These are phyloP conservation scores for Leccinum insolens DNA, from an alignment of 1,284 basidiomycete genomes.

Conservation along the genomic window DNA sequence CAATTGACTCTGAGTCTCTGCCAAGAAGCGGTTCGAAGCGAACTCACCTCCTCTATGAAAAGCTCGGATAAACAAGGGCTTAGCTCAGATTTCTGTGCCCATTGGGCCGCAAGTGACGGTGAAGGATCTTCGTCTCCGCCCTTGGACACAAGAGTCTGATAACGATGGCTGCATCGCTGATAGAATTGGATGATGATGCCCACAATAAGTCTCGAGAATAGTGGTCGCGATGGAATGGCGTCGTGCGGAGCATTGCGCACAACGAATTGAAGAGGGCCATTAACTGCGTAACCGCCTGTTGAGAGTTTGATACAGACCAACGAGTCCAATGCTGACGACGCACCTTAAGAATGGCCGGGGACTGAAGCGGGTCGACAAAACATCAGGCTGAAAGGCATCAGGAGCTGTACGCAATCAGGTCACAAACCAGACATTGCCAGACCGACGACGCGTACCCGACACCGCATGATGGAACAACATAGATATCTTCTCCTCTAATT, in stretches of 20 bases:
- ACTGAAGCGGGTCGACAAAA: slow-evolving; percentile 63
- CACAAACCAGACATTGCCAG: background rate
- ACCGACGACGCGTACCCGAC: slow-evolving; percentile 54
- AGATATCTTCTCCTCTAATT: slow-evolving; percentile 94
- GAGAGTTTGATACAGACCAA: slow-evolving; percentile 12
- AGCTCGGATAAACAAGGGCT: slow-evolving; percentile 70
- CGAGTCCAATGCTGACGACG: slow-evolving; percentile 16
- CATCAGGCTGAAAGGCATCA: slow-evolving; percentile 85
- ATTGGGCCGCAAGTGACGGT: slow-evolving; percentile 74
- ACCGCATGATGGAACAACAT: slow-evolving; percentile 86
- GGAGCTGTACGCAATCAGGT: slow-evolving; percentile 50
- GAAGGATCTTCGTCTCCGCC: slow-evolving; percentile 41
- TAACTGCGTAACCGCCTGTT: slow-evolving; percentile 79
- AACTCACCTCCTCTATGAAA: slow-evolving; percentile 45
- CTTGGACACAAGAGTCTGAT: slow-evolving; percentile 72
- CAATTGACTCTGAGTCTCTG: slow-evolving; percentile 8
- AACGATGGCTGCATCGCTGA: slow-evolving; percentile 88
- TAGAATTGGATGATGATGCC: slow-evolving; percentile 98
- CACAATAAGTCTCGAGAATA: slow-evolving; percentile 85
- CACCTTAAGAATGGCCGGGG: slow-evolving; percentile 78
- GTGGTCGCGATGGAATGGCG: slow-evolving; percentile 96
- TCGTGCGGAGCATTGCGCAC: slow-evolving; percentile 89
- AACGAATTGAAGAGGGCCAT: slow-evolving; percentile 92
- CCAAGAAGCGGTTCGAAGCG: background rate
- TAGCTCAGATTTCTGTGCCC: slow-evolving; percentile 86